Conservation (phyloP, 768 basidiomycete genomes). For the Fomitopsis serialis region DNA sequence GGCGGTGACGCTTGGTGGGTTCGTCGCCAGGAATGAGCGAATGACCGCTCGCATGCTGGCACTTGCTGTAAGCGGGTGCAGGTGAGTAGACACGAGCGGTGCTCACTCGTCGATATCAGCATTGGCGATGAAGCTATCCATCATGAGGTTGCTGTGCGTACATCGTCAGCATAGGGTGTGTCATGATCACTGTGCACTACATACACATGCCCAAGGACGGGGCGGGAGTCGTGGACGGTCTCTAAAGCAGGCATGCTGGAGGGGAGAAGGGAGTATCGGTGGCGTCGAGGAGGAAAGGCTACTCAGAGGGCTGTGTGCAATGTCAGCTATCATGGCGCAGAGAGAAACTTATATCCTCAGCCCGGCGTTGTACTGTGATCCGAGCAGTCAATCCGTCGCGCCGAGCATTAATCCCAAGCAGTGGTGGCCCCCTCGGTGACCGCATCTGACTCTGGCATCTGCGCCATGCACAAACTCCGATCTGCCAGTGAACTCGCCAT, state of each 20-base stretch:
- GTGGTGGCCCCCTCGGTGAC: no score
- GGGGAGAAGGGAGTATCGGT: neutral
- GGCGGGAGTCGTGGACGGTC: neutral
- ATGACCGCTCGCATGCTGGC: conserved; percentile 69
- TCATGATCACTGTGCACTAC: neutral
- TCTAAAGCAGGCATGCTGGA: conserved; percentile 7
- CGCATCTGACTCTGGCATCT: no score
- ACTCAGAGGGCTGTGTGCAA: neutral
- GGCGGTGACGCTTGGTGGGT: conserved; percentile 51
- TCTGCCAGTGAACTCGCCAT: no score
- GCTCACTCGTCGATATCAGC: conserved; percentile 65
- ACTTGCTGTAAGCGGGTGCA: conserved; percentile 5
- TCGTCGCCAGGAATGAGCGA: conserved; percentile 61
- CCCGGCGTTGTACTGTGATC: neutral
- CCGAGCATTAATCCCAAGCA: no score
- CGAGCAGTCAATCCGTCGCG: neutral
- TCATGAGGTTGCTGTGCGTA: conserved; percentile 57
- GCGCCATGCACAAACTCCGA: no score
- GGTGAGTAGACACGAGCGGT: conserved; percentile 19
- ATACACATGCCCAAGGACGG: conserved; percentile 15
- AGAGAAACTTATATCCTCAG: neutral
- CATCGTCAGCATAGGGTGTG: neutral
- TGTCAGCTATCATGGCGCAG: no score
- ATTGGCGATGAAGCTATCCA: conserved; percentile 76
- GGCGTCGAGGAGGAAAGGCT: neutral